phyloP scores from a whole-genome alignment of 306 rosid species.

The Vachellia pachyceras region DNA sequence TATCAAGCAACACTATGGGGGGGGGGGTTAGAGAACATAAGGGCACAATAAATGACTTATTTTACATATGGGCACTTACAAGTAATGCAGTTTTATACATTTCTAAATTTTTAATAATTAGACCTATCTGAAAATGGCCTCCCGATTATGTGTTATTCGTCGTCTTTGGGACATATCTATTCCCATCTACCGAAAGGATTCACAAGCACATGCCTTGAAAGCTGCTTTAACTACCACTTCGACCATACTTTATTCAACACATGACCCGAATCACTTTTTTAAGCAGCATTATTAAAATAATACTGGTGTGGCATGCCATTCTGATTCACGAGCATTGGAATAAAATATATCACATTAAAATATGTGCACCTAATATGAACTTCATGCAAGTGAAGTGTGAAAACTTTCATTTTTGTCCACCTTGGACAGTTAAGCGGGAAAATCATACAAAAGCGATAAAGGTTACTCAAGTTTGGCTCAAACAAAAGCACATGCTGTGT shows the following conservation, averaged over 20 bases:
- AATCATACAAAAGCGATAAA: not conserved
- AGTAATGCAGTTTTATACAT: not conserved
- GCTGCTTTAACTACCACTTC: constrained; percentile 50
- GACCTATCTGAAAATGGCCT: not conserved
- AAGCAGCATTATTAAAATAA: constrained; percentile 14
- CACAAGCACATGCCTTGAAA: constrained; percentile 39
- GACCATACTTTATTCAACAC: constrained; percentile 29
- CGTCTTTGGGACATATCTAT: not conserved
- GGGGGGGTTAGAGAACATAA: no score
- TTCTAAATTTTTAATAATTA: not conserved
- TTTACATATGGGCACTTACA: not conserved
- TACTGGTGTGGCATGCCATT: constrained; percentile 11
- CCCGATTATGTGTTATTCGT: not conserved
- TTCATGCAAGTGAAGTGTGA: constrained; percentile 21
- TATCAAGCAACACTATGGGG: no score
- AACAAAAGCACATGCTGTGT: not conserved
- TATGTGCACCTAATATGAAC: constrained; percentile 3
- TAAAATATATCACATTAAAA: constrained; percentile 17
- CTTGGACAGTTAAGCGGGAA: not conserved
- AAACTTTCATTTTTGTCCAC: constrained; percentile 25
- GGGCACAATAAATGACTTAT: not conserved
- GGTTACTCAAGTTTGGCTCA: not conserved
- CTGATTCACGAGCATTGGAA: constrained; percentile 38
- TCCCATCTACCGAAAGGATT: constrained; percentile 26
- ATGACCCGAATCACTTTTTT: constrained; percentile 6